Conservation (phyloP, 805 yeast genomes). For the Lachancea nothofagi region DNA sequence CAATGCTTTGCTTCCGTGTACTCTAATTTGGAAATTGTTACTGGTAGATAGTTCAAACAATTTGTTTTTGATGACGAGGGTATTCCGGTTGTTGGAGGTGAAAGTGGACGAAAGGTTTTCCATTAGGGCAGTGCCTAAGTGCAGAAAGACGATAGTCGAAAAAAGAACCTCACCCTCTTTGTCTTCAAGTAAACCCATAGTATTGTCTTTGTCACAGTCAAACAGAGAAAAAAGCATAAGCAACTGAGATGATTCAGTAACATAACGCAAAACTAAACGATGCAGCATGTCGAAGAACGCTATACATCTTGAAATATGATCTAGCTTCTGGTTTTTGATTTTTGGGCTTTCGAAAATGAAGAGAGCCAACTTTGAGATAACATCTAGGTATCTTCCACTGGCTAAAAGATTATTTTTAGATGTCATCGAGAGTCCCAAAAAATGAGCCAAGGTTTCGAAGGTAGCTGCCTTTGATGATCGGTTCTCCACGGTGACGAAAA, state of each 20-base stretch:
- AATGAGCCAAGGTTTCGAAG: conserved; percentile 36
- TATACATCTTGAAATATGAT: conserved; percentile 20
- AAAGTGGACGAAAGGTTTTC: conserved; percentile 28
- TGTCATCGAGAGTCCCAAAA: conserved; percentile 25
- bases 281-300: conserved; percentile 25
- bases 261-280: conserved; percentile 17
- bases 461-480: conserved; percentile 31
- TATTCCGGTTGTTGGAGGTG: conserved; percentile 23
- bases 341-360: conserved; percentile 28
- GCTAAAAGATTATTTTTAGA: conserved; percentile 26
- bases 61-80: conserved; percentile 30
- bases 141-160: conserved; percentile 22
- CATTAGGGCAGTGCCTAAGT: conserved; percentile 19
- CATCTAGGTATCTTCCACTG: conserved; percentile 23
- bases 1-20: conserved; percentile 36
- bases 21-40: conserved; percentile 38
- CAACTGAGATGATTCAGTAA: conserved; percentile 34
- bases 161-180: conserved; percentile 16
- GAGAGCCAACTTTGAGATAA: conserved; percentile 22
- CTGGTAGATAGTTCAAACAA: conserved; percentile 37
- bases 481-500: conserved; percentile 16
- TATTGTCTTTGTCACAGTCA: conserved; percentile 8
- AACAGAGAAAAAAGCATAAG: conserved; percentile 26
- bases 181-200: conserved; percentile 6
- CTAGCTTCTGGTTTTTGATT: conserved; percentile 14